Conservation (phyloP, 148 eudicot genomes). For the Suaeda aralocaspica region DNA sequence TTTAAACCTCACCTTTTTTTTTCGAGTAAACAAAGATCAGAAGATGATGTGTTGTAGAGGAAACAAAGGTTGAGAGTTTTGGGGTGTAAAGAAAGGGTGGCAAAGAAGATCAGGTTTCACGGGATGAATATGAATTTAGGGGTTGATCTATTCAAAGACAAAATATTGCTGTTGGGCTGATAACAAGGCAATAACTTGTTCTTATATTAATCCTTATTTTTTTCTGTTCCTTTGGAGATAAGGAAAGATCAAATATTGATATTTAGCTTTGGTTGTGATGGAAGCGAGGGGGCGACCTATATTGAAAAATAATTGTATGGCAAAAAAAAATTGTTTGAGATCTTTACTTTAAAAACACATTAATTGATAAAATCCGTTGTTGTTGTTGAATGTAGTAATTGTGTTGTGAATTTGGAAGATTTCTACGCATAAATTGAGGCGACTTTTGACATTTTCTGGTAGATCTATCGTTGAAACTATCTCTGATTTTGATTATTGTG, state of each 20-base stretch:
- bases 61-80: conserved; percentile 3
- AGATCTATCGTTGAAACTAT: too few relatives aligned
- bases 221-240: too few relatives aligned
- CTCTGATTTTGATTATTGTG: too few relatives aligned
- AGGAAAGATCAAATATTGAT: not conserved
- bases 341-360: too few relatives aligned
- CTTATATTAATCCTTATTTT: not conserved
- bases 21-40: not conserved
- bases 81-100: not conserved
- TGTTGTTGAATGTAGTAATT: not conserved
- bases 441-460: not conserved
- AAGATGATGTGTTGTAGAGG: not conserved
- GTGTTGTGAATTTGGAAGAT: not conserved
- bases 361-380: not conserved
- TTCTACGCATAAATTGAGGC: not conserved
- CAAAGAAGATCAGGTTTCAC: conserved; percentile 32
- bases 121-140: conserved; percentile 37
- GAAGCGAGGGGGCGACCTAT: not conserved
- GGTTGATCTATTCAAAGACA: conserved; percentile 20
- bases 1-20: not conserved
- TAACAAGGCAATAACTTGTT: not conserved
- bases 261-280: not conserved
- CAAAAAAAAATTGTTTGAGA: not conserved
- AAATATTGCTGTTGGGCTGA: conserved; percentile 18
- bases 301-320: not conserved